Evolutionary conservation across 805 yeast species (phyloP).

Genomic region (Candida ponderosae): DNA sequence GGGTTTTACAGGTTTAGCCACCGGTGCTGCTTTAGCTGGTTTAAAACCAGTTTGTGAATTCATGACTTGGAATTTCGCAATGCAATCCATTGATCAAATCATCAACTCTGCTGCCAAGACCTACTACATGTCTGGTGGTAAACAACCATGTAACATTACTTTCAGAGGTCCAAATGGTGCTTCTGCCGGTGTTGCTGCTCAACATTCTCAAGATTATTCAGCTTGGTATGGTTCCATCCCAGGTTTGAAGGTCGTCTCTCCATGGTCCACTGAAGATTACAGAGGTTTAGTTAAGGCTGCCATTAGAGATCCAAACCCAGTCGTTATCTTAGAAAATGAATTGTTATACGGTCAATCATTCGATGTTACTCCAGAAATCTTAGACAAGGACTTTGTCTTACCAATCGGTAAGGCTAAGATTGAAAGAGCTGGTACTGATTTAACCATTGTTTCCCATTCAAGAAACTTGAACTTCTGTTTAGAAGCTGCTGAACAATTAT

Average conservation of each 20-base stretch:
- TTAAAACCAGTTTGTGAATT: slow-evolving; percentile 96
- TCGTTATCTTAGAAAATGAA: slow-evolving; percentile 93
- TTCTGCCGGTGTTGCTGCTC: slow-evolving; percentile 99
- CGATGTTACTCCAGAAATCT: slow-evolving; percentile 82
- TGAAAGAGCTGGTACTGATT: slow-evolving; percentile 88
- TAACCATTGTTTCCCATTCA: slow-evolving; percentile 84
- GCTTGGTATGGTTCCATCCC: slow-evolving; percentile 99
- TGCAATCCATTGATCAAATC: slow-evolving; percentile 99
- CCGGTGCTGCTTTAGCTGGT: slow-evolving; percentile 95
- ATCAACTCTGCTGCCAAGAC: slow-evolving; percentile 98
- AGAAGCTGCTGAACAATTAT: slow-evolving; percentile 83
- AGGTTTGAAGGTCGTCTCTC: slow-evolving; percentile 94
- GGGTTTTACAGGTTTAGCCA: slow-evolving; percentile 95
- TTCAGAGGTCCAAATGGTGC: slow-evolving; percentile 99
- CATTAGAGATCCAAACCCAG: slow-evolving; percentile 98
- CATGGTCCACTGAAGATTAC: slow-evolving; percentile 92
- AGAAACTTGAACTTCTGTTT: slow-evolving; percentile 83
- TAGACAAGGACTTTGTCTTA: slow-evolving; percentile 79
- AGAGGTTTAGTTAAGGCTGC: slow-evolving; percentile 95
- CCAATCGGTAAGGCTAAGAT: slow-evolving; percentile 96
- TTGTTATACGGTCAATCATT: slow-evolving; percentile 87
- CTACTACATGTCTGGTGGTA: slow-evolving; percentile 98
- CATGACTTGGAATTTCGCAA: slow-evolving; percentile 98
- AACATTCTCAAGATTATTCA: slow-evolving; percentile 96
- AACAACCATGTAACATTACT: slow-evolving; percentile 92